Conservation (phyloP, 2,329 filamentous ascomycete species). For the Beauveria scarabaeidicola region DNA sequence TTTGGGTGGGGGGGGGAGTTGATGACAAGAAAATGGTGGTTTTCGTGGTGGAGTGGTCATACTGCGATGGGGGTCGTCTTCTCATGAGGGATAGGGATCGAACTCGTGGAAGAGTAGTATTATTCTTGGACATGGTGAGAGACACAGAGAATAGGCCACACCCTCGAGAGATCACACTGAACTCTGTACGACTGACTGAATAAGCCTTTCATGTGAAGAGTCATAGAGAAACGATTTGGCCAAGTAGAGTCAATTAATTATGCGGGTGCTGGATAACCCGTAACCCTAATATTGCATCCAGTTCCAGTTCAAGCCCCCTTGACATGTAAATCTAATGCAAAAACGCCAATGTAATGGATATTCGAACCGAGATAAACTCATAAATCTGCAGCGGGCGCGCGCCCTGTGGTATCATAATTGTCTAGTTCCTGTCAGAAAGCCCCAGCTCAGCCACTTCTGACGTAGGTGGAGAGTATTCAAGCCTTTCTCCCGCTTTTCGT, state of each 20-base stretch:
- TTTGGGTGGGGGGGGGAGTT: too few relatives aligned
- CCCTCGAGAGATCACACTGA: too few relatives aligned
- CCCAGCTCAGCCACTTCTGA: constrained; percentile 10
- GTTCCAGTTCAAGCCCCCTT: not conserved
- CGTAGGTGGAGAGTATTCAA: constrained; percentile 10
- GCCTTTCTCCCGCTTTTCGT: constrained; percentile 6
- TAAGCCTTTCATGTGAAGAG: too few relatives aligned
- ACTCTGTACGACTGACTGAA: too few relatives aligned
- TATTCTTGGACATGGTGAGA: too few relatives aligned
- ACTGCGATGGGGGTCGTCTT: too few relatives aligned
- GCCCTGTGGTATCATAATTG: constrained; percentile 2
- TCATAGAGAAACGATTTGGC: too few relatives aligned
- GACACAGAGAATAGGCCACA: too few relatives aligned
- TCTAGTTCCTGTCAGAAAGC: constrained; percentile 5
- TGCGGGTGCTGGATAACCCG: not conserved
- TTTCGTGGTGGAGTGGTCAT: too few relatives aligned
- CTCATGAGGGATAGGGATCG: too few relatives aligned
- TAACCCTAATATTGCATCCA: not conserved
- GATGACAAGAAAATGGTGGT: too few relatives aligned
- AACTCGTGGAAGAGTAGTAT: too few relatives aligned
- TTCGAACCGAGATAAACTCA: not conserved
- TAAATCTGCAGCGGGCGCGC: not conserved
- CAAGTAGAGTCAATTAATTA: constrained; percentile 2
- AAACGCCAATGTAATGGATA: not conserved
- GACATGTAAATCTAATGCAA: not conserved